Base-by-base conservation (phyloP, 257 asterid species). In the Leonotis leonurus region DNA sequence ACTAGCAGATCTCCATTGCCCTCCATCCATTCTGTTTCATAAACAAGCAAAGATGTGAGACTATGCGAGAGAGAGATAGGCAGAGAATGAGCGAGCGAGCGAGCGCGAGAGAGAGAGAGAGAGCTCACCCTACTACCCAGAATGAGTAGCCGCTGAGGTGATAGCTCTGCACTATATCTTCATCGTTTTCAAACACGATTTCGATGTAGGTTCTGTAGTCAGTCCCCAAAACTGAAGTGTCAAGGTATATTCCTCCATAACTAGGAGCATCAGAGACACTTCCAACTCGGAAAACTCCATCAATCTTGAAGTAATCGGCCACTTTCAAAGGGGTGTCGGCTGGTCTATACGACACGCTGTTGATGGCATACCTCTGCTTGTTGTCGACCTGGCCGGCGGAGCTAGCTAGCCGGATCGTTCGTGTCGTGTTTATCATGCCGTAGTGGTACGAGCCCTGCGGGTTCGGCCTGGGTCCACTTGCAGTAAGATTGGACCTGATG, bases 371-470 rank as follows among this genome's bases (percentile, higher is more conserved):
- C 66, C 94, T 75, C 57, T 86, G 95, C 73, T 89, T 89, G 7
- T 82, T 80, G 55, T 67, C 72, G 18, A 86, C 83, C 64, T 75
- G 97, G 14, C 90, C 97, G 17, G 94, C 87, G 10, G 91, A 79
- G 70, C 80, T 82, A 5, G 80, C 73, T 21, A 89, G 82, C 74
- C 85, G 73, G 54, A 84, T 82, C 3, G 95, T 89, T 53, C 77
- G 72, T 6, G 90, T 72, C 1, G 94, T 86, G 85, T 82, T 86
- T 32, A 89, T 80, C 89, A 89, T 77, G 2, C 97, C 97, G 29
- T 89, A 89, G 66, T 89, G 97, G 68, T 89, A 89, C 1, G 97
- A 89, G 0, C 97, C 97, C 61, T 89, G 97, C 1, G 97, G 97
- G 58, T 89, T 89, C 8, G 95, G 97, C 30, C 97, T 75, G 1